Conservation (phyloP, 352 stramenopile species). For the Phytophthora capsici region DNA sequence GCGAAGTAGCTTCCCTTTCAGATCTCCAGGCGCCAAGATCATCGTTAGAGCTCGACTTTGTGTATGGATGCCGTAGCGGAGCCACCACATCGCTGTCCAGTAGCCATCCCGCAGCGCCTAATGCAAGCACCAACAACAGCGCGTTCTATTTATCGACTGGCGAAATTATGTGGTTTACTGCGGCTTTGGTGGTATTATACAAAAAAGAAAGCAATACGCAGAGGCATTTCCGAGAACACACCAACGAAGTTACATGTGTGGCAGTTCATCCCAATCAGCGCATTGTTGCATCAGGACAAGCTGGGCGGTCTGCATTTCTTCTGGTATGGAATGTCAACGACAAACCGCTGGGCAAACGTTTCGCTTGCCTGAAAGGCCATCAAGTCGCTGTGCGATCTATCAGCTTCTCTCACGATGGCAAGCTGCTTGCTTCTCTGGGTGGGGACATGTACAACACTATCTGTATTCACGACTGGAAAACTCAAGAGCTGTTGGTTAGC, state of each 20-base stretch:
- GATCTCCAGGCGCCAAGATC: constrained; percentile 34
- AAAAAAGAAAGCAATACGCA: constrained; percentile 55
- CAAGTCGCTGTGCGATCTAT: constrained; percentile 62
- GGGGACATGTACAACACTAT: constrained; percentile 84
- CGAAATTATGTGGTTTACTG: constrained; percentile 73
- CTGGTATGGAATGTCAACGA: constrained; percentile 77
- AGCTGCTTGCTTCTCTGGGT: constrained; percentile 67
- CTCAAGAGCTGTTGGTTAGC: constrained; percentile 59
- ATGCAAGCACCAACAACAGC: constrained; percentile 51
- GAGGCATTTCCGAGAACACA: constrained; percentile 68
- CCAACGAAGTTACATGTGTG: constrained; percentile 61
- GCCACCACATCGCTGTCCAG: constrained; percentile 28
- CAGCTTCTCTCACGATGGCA: constrained; percentile 78
- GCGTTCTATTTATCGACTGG: constrained; percentile 62
- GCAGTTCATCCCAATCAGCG: constrained; percentile 65
- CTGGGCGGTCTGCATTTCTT: constrained; percentile 59
- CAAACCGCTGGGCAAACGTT: constrained; percentile 58
- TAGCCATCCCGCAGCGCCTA: constrained; percentile 30
- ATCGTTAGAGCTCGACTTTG: constrained; percentile 63
- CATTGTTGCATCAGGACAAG: constrained; percentile 69
- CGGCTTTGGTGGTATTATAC: constrained; percentile 66
- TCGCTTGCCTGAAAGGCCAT: constrained; percentile 62
- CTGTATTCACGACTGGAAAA: constrained; percentile 76
- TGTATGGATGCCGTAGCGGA: constrained; percentile 64
- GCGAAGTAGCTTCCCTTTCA: constrained; percentile 8